Percentiles rank a stretch among this genome's conserved stretches.
Conservation (phyloP, 352 stramenopile genomes). For the Vaucheria bursata region DNA sequence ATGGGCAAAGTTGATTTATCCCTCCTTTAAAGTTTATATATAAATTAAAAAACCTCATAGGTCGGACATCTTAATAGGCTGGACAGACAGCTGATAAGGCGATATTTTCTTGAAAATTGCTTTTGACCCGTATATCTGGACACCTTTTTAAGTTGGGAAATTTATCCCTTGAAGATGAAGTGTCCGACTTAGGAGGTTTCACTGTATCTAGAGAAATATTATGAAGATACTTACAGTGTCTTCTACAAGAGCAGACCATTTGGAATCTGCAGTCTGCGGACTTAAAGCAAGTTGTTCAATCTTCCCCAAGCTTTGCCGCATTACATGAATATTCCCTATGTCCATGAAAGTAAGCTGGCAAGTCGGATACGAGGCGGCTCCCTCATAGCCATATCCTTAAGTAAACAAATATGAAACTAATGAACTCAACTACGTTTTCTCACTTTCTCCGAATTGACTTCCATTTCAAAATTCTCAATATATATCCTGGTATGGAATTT, state of each 20-base stretch:
- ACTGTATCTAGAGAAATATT: too few relatives aligned
- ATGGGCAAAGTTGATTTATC: too few relatives aligned
- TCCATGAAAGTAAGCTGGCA: constrained; percentile 90
- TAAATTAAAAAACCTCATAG: too few relatives aligned
- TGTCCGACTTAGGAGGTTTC: too few relatives aligned
- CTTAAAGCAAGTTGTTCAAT: constrained; percentile 59
- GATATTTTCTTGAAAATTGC: too few relatives aligned
- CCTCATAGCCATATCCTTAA: constrained; percentile 66
- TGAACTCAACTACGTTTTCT: constrained; percentile 50
- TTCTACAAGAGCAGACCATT: constrained; percentile 77
- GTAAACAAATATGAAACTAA: too few relatives aligned
- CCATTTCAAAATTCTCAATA: background rate
- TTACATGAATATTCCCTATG: constrained; percentile 90
- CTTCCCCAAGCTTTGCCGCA: constrained; percentile 81
- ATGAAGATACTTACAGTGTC: constrained; percentile 50
- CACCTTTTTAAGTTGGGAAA: too few relatives aligned
- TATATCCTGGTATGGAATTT: background rate
- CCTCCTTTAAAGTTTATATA: too few relatives aligned
- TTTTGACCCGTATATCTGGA: too few relatives aligned
- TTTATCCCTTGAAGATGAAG: too few relatives aligned
- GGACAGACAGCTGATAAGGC: too few relatives aligned
- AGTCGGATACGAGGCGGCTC: constrained; percentile 73
- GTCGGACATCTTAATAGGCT: too few relatives aligned
- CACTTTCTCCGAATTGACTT: constrained; percentile 50
- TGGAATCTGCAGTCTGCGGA: constrained; percentile 73